Evolutionary conservation across 164 flowering plant genomes (phyloP), one percentile per base, ranked within the genome.

Genomic region (Stephania yunnanensis): DNA sequence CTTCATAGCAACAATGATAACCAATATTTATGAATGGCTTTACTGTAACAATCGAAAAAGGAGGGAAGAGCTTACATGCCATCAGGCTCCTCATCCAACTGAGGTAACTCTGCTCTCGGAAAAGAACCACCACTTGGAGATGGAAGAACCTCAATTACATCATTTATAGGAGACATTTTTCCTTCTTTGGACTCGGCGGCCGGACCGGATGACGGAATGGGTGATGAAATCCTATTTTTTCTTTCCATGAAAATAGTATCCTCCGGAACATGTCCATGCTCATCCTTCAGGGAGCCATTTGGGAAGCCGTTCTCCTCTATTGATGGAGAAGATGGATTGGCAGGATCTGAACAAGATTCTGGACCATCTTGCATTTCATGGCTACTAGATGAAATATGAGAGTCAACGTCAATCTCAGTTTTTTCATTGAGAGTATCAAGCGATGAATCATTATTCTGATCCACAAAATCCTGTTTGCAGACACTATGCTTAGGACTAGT

Each of bases 1-100:
- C 45, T 17, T 45, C 67, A 73, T 20, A 70, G 42, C 29, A 22
- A 10, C 46, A 4, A 50, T 50, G 55, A 50, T 50, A 50, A 10
- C 55, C 55, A 45, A 15, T 31, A 29, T 36, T 36, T 36, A 36
- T 46, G 12, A 77, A 50, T 53, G 1, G 61, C 61, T 53, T 53
- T 12, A 53, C 61, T 44, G 5, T 44, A 30, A 67, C 65, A 3
- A 75, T 46, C 42, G 4, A 36, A 36, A 36, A 36, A 29, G 69
- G 44, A 42, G 15, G 36, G 25, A 72, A 72, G 71, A 52, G 68
- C 96, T 87, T 87, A 91, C 96, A 80, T 77, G 77, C 31, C 67
- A 71, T 71, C 74, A 74, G 72, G 73, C 68, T 78, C 71, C 22
- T 74, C 87, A 70, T 83, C 76, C 20, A 68, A 69, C 20, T 55